A percentile compares a stretch with the other conserved stretches of the same genome.
These are phyloP conservation scores for Colletotrichum sp. DNA, from an alignment of 2,329 filamentous ascomycete species.

Conservation along the genomic window DNA sequence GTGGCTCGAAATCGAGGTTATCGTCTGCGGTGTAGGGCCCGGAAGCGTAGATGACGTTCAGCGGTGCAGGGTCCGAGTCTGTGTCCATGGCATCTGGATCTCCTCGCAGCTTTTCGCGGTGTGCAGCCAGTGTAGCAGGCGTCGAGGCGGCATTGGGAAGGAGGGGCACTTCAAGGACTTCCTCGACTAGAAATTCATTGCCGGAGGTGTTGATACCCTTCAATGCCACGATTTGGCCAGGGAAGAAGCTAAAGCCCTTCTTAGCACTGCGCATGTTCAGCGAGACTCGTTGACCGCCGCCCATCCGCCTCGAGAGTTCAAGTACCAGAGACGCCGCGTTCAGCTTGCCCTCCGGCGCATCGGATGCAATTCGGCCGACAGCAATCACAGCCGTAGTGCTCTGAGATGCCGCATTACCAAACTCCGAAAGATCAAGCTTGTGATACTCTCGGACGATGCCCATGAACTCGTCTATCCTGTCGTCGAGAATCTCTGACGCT, in stretches of 20 bases:
- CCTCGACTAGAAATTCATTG: constrained; percentile 77
- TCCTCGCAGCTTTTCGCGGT: constrained; percentile 71
- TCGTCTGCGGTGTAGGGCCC: constrained; percentile 94
- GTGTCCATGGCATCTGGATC: constrained; percentile 66
- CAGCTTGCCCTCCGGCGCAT: constrained; percentile 83
- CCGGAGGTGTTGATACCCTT: constrained; percentile 87
- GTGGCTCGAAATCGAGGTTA: constrained; percentile 87
- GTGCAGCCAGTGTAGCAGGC: constrained; percentile 65
- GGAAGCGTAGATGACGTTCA: constrained; percentile 78
- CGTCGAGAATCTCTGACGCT: constrained; percentile 90
- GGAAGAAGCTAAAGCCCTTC: constrained; percentile 81
- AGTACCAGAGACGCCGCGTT: constrained; percentile 86
- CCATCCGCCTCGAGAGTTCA: constrained; percentile 84
- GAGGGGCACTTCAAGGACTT: constrained; percentile 76
- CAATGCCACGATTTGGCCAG: constrained; percentile 90
- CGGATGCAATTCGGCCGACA: constrained; percentile 89
- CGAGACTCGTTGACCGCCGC: constrained; percentile 81
- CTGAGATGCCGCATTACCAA: constrained; percentile 86
- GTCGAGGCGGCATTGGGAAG: constrained; percentile 76
- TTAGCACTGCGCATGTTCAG: constrained; percentile 70
- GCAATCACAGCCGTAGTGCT: constrained; percentile 87
- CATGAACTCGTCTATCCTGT: constrained; percentile 90
- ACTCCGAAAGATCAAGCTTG: constrained; percentile 76
- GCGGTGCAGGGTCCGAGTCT: constrained; percentile 60
- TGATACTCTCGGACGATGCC: constrained; percentile 76